Evolutionary conservation across 352 stramenopile species (phyloP).

Genomic region (Phytophthora nicotianae): DNA sequence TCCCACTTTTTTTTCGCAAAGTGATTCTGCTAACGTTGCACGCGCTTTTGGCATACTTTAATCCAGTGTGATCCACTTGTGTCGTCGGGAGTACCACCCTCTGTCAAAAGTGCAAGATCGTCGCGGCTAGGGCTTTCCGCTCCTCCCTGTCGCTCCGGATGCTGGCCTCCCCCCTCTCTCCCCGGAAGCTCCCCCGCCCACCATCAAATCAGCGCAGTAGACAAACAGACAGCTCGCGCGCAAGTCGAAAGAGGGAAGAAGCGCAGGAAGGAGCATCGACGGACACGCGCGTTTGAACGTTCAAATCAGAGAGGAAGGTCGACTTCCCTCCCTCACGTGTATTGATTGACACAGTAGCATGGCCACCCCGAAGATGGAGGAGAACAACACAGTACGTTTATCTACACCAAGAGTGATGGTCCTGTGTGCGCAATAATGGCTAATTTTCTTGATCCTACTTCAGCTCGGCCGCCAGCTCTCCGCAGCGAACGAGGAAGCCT

Average conservation of each 20-base stretch:
- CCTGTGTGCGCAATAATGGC: not conserved
- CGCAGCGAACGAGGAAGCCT: conserved; percentile 82
- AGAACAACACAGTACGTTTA: conserved; percentile 64
- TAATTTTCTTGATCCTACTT: conserved; percentile 7
- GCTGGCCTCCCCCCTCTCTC: conserved; percentile 25
- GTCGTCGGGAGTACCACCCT: conserved; percentile 18
- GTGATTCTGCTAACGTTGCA: no score
- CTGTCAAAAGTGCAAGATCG: conserved; percentile 17
- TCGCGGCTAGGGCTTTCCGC: conserved; percentile 26
- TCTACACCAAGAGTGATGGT: conserved; percentile 23
- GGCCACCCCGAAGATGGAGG: conserved; percentile 82
- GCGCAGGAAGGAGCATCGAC: conserved; percentile 2
- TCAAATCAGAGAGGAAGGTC: conserved; percentile 22
- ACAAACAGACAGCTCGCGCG: conserved; percentile 44
- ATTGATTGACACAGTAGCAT: conserved; percentile 36
- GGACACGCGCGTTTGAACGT: not conserved
- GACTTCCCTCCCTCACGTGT: not conserved
- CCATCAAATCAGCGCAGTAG: conserved; percentile 49
- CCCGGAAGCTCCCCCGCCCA: conserved; percentile 22
- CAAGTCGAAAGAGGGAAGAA: conserved; percentile 29
- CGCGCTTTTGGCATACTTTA: no score
- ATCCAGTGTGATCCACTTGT: not conserved
- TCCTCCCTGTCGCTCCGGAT: conserved; percentile 34
- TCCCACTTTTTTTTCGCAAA: no score
- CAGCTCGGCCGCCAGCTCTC: conserved; percentile 76